A percentile compares a stretch with the other conserved stretches of the same genome.
These are phyloP conservation scores for Suillus plorans DNA, from an alignment of 768 basidiomycete genomes.

Conservation along the genomic window DNA sequence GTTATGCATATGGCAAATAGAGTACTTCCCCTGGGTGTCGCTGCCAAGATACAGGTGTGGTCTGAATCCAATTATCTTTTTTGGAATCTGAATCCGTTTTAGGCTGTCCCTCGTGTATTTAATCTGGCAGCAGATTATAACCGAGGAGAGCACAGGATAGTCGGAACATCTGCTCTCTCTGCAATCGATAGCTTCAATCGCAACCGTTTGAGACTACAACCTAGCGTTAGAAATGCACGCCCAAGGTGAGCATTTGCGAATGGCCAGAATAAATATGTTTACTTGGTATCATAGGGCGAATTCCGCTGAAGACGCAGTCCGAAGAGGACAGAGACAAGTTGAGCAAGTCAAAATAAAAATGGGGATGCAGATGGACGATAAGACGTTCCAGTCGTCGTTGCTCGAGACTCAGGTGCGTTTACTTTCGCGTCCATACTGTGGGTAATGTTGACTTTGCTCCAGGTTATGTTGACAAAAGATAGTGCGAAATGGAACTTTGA, in stretches of 20 bases:
- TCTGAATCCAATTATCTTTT: background rate
- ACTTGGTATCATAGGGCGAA: constrained; percentile 52
- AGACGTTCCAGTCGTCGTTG: constrained; percentile 79
- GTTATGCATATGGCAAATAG: constrained; percentile 85
- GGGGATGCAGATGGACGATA: constrained; percentile 95
- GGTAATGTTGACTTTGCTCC: constrained; percentile 6
- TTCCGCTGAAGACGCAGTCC: constrained; percentile 81
- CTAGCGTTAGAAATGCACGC: constrained; percentile 55
- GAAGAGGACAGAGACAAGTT: constrained; percentile 86
- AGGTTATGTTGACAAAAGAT: constrained; percentile 89
- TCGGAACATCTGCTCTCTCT: constrained; percentile 81
- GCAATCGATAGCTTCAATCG: constrained; percentile 93
- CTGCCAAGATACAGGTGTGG: constrained; percentile 80
- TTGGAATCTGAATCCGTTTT: constrained; percentile 8
- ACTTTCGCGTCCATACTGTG: background rate
- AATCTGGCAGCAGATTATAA: constrained; percentile 78
- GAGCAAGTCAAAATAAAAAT: constrained; percentile 88
- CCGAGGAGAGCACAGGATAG: constrained; percentile 73
- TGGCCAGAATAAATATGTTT: background rate
- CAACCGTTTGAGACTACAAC: constrained; percentile 74
- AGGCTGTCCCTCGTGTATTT: constrained; percentile 88
- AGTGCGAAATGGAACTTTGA: constrained; percentile 93
- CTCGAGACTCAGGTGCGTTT: constrained; percentile 78
- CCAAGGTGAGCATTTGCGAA: constrained; percentile 50
- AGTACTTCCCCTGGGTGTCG: constrained; percentile 77